Evolutionary conservation across 352 stramenopile genomes (phyloP).

Genomic region (Globisporangium abappressorium): DNA sequence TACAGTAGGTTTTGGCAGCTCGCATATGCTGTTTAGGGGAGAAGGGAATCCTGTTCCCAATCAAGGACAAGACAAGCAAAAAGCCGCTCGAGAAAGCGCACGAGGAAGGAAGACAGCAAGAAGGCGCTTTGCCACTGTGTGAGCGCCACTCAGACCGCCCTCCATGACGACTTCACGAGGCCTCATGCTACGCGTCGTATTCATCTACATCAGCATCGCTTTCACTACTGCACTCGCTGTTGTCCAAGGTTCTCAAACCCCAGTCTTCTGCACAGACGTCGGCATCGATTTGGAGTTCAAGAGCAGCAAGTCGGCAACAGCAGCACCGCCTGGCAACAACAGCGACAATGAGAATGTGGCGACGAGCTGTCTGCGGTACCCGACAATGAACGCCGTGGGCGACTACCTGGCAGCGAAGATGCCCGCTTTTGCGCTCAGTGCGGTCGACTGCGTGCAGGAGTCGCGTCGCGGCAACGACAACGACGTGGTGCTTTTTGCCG

Average conservation of each 20-base stretch:
- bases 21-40: neutral
- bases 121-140: neutral
- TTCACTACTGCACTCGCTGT: neutral
- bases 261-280: constrained; percentile 43
- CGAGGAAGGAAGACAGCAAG: neutral
- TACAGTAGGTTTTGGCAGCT: neutral
- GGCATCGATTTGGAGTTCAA: constrained; percentile 43
- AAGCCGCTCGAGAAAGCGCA: neutral
- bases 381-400: constrained; percentile 32
- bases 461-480: constrained; percentile 28
- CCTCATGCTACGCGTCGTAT: neutral
- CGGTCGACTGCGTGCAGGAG: constrained; percentile 41
- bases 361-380: constrained; percentile 32
- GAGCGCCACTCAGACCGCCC: neutral
- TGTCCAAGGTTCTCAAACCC: constrained; percentile 3
- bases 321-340: constrained; percentile 15
- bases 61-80: neutral
- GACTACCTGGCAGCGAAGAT: constrained; percentile 33
- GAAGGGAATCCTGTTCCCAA: neutral
- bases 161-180: neutral
- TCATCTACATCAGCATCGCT: neutral
- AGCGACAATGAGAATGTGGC: constrained; percentile 3
- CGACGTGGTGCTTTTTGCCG: constrained; percentile 29
- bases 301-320: constrained; percentile 6
- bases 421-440: constrained; percentile 33